Evolutionary conservation across 129 eudicot species (phyloP).

Genomic region (Heracleum sosnowskyi): DNA sequence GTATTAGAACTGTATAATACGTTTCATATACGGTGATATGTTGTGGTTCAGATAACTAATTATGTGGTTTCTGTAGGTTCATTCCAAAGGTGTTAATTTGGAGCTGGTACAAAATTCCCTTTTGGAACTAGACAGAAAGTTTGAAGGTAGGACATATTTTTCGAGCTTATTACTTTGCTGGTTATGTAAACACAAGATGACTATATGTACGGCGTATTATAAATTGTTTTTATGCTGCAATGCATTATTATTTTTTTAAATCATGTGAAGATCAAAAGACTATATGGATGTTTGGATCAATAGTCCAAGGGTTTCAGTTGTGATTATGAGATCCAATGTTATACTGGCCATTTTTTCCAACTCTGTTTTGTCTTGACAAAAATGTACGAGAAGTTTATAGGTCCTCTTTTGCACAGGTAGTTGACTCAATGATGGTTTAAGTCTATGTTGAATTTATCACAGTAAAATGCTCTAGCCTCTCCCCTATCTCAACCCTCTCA

Average conservation of each 20-base stretch:
- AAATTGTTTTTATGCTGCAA: neutral
- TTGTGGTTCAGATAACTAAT: constrained; percentile 8
- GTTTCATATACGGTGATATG: neutral
- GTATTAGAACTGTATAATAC: neutral
- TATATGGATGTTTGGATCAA: neutral
- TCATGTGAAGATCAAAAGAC: neutral
- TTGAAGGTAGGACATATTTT: constrained; percentile 40
- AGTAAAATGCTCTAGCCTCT: neutral
- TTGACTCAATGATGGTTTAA: neutral
- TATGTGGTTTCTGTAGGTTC: constrained; percentile 45
- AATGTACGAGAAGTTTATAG: neutral
- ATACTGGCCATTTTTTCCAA: neutral
- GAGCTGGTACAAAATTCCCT: constrained; percentile 53
- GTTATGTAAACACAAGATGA: neutral
- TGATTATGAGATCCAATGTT: neutral
- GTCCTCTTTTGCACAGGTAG: neutral
- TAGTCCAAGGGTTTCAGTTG: neutral
- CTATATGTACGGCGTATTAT: neutral
- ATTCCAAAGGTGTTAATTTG: constrained; percentile 67
- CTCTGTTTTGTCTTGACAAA: neutral
- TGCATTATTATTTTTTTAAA: neutral
- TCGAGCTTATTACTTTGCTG: neutral
- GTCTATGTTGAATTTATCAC: neutral
- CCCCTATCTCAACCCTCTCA: neutral
- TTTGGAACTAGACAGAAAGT: constrained; percentile 55